These are phyloP conservation scores for Cordyceps farinosa DNA, from an alignment of 2,329 filamentous ascomycete genomes.

Conservation along the genomic window DNA sequence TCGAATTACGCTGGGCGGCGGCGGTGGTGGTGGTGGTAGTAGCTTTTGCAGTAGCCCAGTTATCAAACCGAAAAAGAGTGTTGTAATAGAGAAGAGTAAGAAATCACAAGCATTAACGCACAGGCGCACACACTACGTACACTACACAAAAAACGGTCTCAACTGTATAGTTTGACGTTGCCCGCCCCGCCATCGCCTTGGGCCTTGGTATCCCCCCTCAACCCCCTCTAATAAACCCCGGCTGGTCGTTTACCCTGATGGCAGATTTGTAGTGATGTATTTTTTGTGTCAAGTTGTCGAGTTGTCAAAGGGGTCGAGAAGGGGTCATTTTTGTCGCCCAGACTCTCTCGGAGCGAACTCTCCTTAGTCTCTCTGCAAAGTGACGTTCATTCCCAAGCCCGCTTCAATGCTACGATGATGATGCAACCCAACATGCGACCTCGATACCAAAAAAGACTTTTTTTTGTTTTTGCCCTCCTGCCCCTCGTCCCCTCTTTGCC, in stretches of 20 bases:
- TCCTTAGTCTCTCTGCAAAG: too few relatives aligned
- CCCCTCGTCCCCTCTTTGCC: not conserved
- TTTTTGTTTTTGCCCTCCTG: too few relatives aligned
- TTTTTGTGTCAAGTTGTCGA: too few relatives aligned
- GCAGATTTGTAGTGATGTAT: too few relatives aligned
- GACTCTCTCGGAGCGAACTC: too few relatives aligned
- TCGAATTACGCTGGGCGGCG: not conserved
- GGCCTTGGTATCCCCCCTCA: not conserved
- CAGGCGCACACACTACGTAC: not conserved
- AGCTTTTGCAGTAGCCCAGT: not conserved
- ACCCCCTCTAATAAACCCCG: not conserved
- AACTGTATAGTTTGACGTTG: constrained; percentile 11
- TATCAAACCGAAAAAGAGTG: not conserved
- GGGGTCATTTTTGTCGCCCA: too few relatives aligned
- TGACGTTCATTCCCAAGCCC: too few relatives aligned
- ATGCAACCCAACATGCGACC: not conserved
- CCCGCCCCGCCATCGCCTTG: not conserved
- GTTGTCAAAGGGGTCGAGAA: too few relatives aligned
- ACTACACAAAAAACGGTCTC: not conserved
- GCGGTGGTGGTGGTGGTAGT: not conserved
- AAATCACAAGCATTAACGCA: not conserved
- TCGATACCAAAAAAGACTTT: not conserved
- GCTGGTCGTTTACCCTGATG: not conserved
- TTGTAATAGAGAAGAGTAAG: not conserved
- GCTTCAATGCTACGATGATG: too few relatives aligned